Conservation (phyloP, 176 grass and related monocot genomes). For the Eremochloa ophiuroides region DNA sequence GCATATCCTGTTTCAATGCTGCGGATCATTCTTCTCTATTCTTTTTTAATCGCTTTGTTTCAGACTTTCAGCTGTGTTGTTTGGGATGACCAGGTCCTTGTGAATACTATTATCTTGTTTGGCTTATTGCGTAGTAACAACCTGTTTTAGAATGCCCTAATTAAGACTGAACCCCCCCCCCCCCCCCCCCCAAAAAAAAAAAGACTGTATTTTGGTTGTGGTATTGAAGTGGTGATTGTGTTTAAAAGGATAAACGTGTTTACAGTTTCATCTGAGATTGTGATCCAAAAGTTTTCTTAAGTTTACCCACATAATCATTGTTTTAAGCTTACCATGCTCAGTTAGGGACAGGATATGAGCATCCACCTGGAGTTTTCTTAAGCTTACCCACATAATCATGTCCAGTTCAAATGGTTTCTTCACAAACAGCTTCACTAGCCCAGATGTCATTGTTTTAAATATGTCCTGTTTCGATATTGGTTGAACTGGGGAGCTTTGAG, state of each 20-base stretch:
- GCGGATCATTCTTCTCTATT: not conserved
- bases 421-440: too few relatives aligned
- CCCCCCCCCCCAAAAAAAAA: too few relatives aligned
- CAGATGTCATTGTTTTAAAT: too few relatives aligned
- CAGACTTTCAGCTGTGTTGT: not conserved
- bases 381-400: not conserved
- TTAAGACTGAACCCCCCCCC: too few relatives aligned
- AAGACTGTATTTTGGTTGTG: not conserved
- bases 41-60: not conserved
- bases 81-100: not conserved
- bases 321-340: not conserved
- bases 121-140: not conserved
- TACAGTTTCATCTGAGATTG: not conserved
- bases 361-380: not conserved
- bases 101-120: not conserved
- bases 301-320: too few relatives aligned
- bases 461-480: too few relatives aligned
- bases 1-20: constrained; percentile 8
- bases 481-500: too few relatives aligned
- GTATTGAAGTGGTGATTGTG: not conserved
- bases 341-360: not conserved
- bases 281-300: too few relatives aligned
- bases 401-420: too few relatives aligned
- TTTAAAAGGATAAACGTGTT: constrained; percentile 4
- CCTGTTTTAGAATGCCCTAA: not conserved